Conservation (phyloP, 2,329 filamentous ascomycete species). For the Chrysoporthe puriensis region DNA sequence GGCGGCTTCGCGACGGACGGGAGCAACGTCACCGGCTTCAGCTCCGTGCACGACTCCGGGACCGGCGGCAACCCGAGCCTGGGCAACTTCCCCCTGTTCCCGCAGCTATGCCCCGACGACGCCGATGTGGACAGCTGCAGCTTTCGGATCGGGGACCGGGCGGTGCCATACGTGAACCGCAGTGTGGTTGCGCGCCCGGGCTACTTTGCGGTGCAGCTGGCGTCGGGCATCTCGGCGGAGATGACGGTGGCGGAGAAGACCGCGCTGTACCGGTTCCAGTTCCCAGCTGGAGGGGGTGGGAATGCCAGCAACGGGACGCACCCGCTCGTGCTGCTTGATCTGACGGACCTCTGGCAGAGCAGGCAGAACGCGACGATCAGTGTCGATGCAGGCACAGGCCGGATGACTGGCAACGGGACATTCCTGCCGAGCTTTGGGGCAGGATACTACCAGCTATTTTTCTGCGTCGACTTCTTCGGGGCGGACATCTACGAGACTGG, state of each 20-base stretch:
- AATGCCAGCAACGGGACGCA: constrained; percentile 35
- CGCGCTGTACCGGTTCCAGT: constrained; percentile 64
- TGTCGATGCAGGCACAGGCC: constrained; percentile 53
- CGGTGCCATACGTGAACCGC: constrained; percentile 42
- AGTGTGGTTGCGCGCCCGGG: constrained; percentile 55
- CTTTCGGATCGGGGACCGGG: constrained; percentile 54
- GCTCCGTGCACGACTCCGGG: constrained; percentile 49
- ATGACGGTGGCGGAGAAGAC: constrained; percentile 66
- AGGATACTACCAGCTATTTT: constrained; percentile 60
- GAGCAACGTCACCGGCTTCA: constrained; percentile 54
- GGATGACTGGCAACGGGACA: constrained; percentile 59
- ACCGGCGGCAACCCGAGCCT: constrained; percentile 50
- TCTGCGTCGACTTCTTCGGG: constrained; percentile 62
- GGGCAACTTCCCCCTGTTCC: constrained; percentile 52
- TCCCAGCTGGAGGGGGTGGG: constrained; percentile 45
- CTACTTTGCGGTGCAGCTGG: constrained; percentile 61
- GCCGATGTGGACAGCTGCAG: constrained; percentile 57
- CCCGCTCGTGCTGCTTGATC: constrained; percentile 61
- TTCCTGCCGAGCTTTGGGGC: constrained; percentile 66
- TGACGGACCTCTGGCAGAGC: constrained; percentile 62
- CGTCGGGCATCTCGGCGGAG: constrained; percentile 56
- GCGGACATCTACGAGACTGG: constrained; percentile 43
- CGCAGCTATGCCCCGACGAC: constrained; percentile 46
- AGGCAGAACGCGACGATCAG: constrained; percentile 52
- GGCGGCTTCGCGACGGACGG: constrained; percentile 52